Conservation (phyloP, 352 stramenopile genomes). For the Globisporangium spinosum region DNA sequence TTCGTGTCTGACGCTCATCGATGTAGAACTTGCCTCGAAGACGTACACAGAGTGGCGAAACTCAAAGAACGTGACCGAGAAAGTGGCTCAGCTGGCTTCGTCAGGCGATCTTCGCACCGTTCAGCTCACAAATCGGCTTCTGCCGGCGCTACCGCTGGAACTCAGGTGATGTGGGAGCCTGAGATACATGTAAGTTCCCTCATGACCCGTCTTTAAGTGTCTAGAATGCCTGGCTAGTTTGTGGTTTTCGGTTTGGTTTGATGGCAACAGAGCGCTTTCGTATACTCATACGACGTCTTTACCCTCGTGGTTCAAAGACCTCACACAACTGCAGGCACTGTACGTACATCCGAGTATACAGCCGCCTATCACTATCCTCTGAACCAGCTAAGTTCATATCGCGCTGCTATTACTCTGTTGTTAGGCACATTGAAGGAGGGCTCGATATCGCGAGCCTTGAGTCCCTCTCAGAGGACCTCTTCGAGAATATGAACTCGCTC, state of each 20-base stretch:
- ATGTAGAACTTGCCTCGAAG: slow-evolving; percentile 14
- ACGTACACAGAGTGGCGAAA: slow-evolving; percentile 22
- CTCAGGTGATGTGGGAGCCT: slow-evolving; percentile 23
- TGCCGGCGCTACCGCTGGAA: slow-evolving; percentile 21
- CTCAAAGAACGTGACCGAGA: slow-evolving; percentile 16
- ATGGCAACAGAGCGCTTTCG: background rate
- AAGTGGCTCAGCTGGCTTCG: slow-evolving; percentile 22
- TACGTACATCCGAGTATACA: background rate
- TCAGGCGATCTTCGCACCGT: slow-evolving; percentile 26
- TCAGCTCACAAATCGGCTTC: slow-evolving; percentile 28
- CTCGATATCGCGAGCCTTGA: background rate
- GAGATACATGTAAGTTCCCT: slow-evolving; percentile 25
- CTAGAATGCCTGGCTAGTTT: too few species aligned
- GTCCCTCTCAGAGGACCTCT: background rate
- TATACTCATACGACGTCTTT: background rate
- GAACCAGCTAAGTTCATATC: too few species aligned
- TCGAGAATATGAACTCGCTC: background rate
- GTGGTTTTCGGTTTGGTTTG: background rate
- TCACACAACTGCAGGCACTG: background rate
- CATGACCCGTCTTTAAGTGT: too few species aligned
- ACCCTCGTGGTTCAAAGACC: background rate
- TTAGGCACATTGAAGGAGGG: background rate
- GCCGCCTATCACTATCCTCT: too few species aligned
- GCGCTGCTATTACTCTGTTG: background rate
- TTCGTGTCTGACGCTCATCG: slow-evolving; percentile 30